Conservation (phyloP, 2,329 filamentous ascomycete genomes). For the Beauveria brongniartii region DNA sequence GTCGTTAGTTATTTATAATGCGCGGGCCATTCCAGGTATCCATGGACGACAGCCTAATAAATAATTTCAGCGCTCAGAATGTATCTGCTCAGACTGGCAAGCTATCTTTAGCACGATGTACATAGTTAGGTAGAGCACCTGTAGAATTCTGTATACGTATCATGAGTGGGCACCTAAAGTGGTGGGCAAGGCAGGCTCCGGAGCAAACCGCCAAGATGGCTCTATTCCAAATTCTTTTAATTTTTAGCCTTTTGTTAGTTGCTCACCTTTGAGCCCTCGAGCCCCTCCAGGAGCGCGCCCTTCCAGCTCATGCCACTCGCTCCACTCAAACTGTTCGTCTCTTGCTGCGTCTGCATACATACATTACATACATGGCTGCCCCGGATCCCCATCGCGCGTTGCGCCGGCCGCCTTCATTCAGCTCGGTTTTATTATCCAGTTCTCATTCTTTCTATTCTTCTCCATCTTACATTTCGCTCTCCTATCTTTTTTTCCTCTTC, state of each 20-base stretch:
- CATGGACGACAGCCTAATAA: too few relatives aligned
- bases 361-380: not conserved
- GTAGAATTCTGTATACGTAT: too few relatives aligned
- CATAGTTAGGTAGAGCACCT: too few relatives aligned
- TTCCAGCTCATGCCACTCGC: not conserved
- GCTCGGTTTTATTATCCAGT: not conserved
- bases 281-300: not conserved
- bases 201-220: not conserved
- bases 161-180: too few relatives aligned
- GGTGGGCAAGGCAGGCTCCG: not conserved
- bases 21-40: too few relatives aligned
- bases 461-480: not conserved
- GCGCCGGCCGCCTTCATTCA: not conserved
- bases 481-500: not conserved
- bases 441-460: not conserved
- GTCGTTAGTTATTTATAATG: too few relatives aligned
- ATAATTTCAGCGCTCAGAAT: too few relatives aligned
- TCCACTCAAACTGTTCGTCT: not conserved
- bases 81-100: too few relatives aligned
- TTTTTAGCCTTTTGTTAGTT: not conserved
- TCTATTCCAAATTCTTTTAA: not conserved
- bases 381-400: not conserved
- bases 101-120: too few relatives aligned
- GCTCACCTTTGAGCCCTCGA: not conserved
- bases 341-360: not conserved